A percentile compares a stretch with the other conserved stretches of the same genome.
phyloP scores from a whole-genome alignment of 768 basidiomycete species.

The Xerocomellus amylosporus region DNA sequence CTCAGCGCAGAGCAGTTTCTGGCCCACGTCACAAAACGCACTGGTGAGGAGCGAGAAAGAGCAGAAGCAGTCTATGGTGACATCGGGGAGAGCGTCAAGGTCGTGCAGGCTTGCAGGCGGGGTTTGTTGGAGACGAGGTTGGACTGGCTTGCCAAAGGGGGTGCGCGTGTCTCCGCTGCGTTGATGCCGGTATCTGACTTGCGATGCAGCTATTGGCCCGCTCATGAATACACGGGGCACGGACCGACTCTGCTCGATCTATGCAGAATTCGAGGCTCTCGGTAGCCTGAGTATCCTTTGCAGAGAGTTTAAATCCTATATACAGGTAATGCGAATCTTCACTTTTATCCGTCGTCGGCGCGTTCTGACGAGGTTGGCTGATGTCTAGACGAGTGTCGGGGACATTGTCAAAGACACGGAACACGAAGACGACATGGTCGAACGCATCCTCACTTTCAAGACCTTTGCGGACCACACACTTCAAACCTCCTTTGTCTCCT shows the following conservation, averaged over 20 bases:
- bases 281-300: slow-evolving; percentile 51
- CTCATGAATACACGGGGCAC: slow-evolving; percentile 50
- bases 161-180: slow-evolving; percentile 33
- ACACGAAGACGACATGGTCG: slow-evolving; percentile 77
- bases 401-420: slow-evolving; percentile 61
- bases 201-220: slow-evolving; percentile 46
- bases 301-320: slow-evolving; percentile 56
- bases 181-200: slow-evolving; percentile 26
- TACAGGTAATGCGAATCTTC: slow-evolving; percentile 43
- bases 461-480: slow-evolving; percentile 51
- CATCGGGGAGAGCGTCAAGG: slow-evolving; percentile 47
- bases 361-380: background rate
- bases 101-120: slow-evolving; percentile 53
- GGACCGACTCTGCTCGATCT: slow-evolving; percentile 49
- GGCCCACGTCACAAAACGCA: slow-evolving; percentile 41
- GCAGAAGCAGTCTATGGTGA: slow-evolving; percentile 44
- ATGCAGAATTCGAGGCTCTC: slow-evolving; percentile 60
- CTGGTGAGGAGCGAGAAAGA: slow-evolving; percentile 57
- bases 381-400: slow-evolving; percentile 50
- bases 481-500: slow-evolving; percentile 47
- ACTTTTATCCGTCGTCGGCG: background rate
- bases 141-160: slow-evolving; percentile 44
- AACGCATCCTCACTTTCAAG: slow-evolving; percentile 67
- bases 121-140: slow-evolving; percentile 46
- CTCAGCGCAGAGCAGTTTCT: slow-evolving; percentile 53